Evolutionary conservation across 2,329 filamentous ascomycete genomes (phyloP).

Genomic region (Raffaelea deltoideospora): DNA sequence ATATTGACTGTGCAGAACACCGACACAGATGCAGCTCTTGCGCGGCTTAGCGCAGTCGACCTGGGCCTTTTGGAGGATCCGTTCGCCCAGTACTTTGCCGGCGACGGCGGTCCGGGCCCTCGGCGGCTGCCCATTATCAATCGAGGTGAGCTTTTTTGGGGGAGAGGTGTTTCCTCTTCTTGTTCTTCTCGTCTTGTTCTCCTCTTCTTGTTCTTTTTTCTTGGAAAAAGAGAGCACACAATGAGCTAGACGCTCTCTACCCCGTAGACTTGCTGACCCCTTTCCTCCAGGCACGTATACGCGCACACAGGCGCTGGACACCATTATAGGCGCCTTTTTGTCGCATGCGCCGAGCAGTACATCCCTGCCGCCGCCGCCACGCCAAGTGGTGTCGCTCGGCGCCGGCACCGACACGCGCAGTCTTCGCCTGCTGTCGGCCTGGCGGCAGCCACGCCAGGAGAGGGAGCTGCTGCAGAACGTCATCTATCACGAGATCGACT

Average conservation of each 20-base stretch:
- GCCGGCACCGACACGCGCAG: slow-evolving; percentile 87
- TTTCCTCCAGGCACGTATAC: slow-evolving; percentile 68
- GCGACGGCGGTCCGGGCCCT: slow-evolving; percentile 27
- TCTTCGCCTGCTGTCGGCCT: slow-evolving; percentile 53
- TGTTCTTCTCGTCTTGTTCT: too few relatives aligned
- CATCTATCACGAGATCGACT: slow-evolving; percentile 87
- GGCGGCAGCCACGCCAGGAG: too few relatives aligned
- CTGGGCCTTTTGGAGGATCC: slow-evolving; percentile 72
- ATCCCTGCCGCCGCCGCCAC: slow-evolving; percentile 14
- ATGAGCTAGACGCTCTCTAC: too few relatives aligned
- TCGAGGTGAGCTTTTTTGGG: slow-evolving; percentile 47
- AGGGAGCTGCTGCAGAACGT: slow-evolving; percentile 26
- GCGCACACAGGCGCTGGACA: slow-evolving; percentile 70
- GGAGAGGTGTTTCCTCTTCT: too few relatives aligned
- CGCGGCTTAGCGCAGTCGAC: slow-evolving; percentile 74
- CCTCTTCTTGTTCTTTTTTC: too few relatives aligned
- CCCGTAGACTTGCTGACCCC: too few relatives aligned
- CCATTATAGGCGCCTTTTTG: slow-evolving; percentile 60
- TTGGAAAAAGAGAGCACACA: too few relatives aligned
- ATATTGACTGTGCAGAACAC: slow-evolving; percentile 76
- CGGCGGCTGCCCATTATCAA: slow-evolving; percentile 85
- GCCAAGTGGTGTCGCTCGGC: slow-evolving; percentile 82
- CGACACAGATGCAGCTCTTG: slow-evolving; percentile 81
- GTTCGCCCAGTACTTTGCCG: slow-evolving; percentile 58
- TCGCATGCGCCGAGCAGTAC: slow-evolving; percentile 10